A percentile compares a stretch with the other conserved stretches of the same genome.
Evolutionary conservation across 2,329 filamentous ascomycete genomes (phyloP).

Genomic region (Talaromyces sp.): DNA sequence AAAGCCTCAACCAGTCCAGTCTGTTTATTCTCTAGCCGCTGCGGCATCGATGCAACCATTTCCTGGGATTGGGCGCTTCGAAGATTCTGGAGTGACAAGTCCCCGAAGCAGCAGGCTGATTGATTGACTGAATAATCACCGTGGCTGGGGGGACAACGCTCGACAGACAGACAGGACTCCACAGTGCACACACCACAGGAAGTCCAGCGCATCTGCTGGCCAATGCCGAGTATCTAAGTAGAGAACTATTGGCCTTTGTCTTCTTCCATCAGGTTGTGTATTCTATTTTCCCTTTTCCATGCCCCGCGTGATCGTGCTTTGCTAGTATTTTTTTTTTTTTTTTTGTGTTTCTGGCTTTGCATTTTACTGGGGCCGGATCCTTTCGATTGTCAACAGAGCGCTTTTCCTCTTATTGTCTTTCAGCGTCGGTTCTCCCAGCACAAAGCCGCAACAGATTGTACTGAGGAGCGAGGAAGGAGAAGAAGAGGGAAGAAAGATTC

Average conservation of each 20-base stretch:
- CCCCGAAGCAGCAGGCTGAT: neutral
- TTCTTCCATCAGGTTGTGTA: conserved; percentile 1
- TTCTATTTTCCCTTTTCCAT: conserved; percentile 12
- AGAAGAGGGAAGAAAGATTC: conserved; percentile 22
- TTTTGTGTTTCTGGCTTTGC: neutral
- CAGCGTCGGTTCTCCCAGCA: neutral
- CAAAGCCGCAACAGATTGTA: neutral
- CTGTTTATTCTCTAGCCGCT: neutral
- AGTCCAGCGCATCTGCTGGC: conserved; percentile 10
- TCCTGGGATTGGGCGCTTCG: neutral
- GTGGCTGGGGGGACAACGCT: conserved; percentile 5
- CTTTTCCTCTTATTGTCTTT: neutral
- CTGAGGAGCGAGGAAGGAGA: neutral
- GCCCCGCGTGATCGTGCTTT: conserved; percentile 18
- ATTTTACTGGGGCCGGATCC: conserved; percentile 7
- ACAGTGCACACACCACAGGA: conserved; percentile 9
- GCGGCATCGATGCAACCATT: neutral
- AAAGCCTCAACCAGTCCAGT: neutral
- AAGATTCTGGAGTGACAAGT: neutral
- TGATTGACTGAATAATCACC: conserved; percentile 9
- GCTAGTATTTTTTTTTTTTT: neutral
- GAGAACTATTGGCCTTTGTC: conserved; percentile 5
- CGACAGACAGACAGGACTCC: conserved; percentile 12
- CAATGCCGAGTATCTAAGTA: neutral
- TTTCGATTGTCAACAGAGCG: neutral